phyloP scores from a whole-genome alignment of 257 asterid genomes.

The Solanum habrochaites region DNA sequence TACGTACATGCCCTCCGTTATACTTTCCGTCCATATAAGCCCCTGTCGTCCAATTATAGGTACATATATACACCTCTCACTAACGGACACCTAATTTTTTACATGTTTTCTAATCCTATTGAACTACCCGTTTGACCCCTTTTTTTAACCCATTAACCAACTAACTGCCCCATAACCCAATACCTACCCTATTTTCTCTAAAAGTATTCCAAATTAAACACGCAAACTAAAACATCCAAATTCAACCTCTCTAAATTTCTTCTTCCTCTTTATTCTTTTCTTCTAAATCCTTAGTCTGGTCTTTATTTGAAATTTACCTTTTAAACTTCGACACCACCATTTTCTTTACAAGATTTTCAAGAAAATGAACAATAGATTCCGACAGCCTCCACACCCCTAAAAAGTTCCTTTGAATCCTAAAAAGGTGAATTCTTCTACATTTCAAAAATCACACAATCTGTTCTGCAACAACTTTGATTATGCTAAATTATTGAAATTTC shows the following conservation, averaged over 20 bases:
- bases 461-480: not conserved
- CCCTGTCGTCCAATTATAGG: too few species aligned
- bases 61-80: too few species aligned
- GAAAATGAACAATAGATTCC: conserved; percentile 6
- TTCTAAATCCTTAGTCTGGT: not conserved
- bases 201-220: too few species aligned
- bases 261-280: not conserved
- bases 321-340: not conserved
- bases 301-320: not conserved
- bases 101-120: too few species aligned
- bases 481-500: not conserved
- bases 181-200: too few species aligned
- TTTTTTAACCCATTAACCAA: too few species aligned
- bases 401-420: conserved; percentile 30
- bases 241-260: not conserved
- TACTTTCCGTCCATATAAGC: too few species aligned
- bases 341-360: not conserved
- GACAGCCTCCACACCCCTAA: not conserved
- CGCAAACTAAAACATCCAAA: too few species aligned
- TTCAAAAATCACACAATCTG: not conserved
- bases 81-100: too few species aligned
- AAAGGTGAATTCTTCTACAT: conserved; percentile 26
- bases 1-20: too few species aligned
- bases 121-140: too few species aligned
- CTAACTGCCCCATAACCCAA: too few species aligned